phyloP scores from a whole-genome alignment of 1,284 basidiomycete species.

The Cystobasidium sp. region DNA sequence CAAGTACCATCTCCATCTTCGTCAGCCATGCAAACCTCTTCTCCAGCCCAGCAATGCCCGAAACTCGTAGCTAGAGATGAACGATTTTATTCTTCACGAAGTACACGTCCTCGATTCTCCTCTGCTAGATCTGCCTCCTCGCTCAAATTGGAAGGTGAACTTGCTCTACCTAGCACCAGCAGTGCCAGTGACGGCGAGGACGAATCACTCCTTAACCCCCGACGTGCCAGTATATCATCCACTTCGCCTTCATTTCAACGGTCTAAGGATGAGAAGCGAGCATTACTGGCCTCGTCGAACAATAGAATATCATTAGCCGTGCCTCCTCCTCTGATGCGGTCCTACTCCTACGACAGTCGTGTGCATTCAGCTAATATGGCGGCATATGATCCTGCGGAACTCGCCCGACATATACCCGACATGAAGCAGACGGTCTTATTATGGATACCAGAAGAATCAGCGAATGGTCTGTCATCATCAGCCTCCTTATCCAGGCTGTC shows the following conservation, averaged over 20 bases:
- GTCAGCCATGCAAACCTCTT: not conserved
- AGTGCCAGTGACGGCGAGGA: not conserved
- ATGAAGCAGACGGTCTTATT: conserved; percentile 19
- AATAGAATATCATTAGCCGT: conserved; percentile 34
- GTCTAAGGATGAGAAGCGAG: conserved; percentile 7
- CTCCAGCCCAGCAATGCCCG: not conserved
- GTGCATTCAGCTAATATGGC: not conserved
- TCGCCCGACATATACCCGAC: not conserved
- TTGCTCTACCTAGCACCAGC: not conserved
- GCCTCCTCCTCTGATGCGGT: conserved; percentile 29
- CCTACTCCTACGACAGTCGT: conserved; percentile 22
- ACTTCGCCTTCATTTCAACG: conserved; percentile 2
- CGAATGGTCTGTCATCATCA: not conserved
- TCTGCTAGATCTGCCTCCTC: conserved; percentile 37
- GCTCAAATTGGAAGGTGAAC: conserved; percentile 4
- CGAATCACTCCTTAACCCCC: conserved; percentile 12
- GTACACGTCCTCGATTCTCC: conserved; percentile 15
- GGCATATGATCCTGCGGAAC: not conserved
- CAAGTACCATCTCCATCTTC: not conserved
- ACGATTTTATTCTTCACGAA: not conserved
- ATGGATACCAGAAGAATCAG: conserved; percentile 17
- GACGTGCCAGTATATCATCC: conserved; percentile 36
- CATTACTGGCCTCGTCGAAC: conserved; percentile 16
- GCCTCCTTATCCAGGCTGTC: not conserved
- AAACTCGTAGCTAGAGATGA: conserved; percentile 35